A percentile compares a stretch with the other conserved stretches of the same genome.
Conservation (phyloP, 2,329 filamentous ascomycete genomes). For the Alternaria brassicae region DNA sequence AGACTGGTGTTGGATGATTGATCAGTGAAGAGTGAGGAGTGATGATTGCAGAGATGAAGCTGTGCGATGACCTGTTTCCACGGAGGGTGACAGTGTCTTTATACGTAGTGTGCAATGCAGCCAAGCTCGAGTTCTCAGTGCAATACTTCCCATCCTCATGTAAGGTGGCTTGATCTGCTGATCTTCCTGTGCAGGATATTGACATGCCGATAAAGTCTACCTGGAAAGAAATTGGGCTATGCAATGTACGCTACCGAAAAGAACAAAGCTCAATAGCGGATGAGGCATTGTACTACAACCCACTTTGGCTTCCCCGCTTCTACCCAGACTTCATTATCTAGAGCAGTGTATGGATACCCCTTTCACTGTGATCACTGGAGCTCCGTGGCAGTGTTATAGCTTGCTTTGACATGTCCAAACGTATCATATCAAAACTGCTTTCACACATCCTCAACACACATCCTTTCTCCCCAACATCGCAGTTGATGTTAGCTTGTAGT, state of each 20-base stretch:
- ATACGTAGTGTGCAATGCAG: slow-evolving; percentile 1
- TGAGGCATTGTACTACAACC: not conserved
- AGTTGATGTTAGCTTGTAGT: not conserved
- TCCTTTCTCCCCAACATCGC: not conserved
- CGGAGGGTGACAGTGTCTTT: slow-evolving; percentile 4
- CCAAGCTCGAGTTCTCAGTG: not conserved
- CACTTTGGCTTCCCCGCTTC: not conserved
- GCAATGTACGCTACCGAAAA: not conserved
- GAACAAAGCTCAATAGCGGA: not conserved
- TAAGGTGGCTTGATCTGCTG: slow-evolving; percentile 1
- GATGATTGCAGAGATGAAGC: slow-evolving; percentile 8
- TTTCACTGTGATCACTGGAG: not conserved
- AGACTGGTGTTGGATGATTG: not conserved
- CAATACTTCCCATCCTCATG: not conserved
- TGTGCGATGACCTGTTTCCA: slow-evolving; percentile 7
- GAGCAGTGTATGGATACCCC: not conserved
- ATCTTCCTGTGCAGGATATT: slow-evolving; percentile 3
- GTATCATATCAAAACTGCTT: not conserved
- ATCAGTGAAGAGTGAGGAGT: slow-evolving; percentile 7
- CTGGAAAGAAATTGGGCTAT: not conserved
- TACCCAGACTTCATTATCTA: not conserved
- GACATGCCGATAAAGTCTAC: slow-evolving; percentile 3
- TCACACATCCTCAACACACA: not conserved
- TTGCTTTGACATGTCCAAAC: not conserved
- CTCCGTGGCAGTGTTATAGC: not conserved